A percentile compares a stretch with the other conserved stretches of the same genome.
These are phyloP conservation scores for Phytophthora sp. DNA, from an alignment of 352 stramenopile genomes.

Conservation along the genomic window DNA sequence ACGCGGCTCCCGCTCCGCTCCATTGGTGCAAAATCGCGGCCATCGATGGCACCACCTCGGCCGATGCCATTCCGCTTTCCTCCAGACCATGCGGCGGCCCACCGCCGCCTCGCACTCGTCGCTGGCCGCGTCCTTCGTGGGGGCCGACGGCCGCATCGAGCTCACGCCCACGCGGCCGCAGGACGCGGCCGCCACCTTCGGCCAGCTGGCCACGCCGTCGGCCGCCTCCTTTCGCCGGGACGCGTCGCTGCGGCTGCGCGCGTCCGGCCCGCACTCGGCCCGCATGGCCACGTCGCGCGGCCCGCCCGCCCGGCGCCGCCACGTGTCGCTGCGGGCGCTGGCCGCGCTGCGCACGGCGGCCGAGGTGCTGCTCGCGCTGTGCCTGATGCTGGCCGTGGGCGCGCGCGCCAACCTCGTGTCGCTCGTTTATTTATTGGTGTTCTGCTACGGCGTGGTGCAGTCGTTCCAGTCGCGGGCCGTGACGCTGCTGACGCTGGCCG, in stretches of 20 bases:
- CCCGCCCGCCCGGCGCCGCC: conserved; percentile 10
- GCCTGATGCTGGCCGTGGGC: conserved; percentile 56
- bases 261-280: conserved; percentile 16
- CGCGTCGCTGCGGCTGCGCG: conserved; percentile 14
- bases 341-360: conserved; percentile 23
- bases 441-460: conserved; percentile 64
- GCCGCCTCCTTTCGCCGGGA: conserved; percentile 13
- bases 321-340: conserved; percentile 29
- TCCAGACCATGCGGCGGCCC: conserved; percentile 23
- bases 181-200: conserved; percentile 32
- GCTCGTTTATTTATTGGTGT: conserved; percentile 70
- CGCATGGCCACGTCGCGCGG: not conserved
- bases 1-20: conserved; percentile 9
- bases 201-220: conserved; percentile 44
- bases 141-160: conserved; percentile 44
- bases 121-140: conserved; percentile 20
- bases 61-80: conserved; percentile 4
- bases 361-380: conserved; percentile 54
- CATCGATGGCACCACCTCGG: not conserved
- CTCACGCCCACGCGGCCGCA: conserved; percentile 36
- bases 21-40: conserved; percentile 4
- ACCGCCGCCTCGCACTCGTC: conserved; percentile 1
- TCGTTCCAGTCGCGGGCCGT: conserved; percentile 66
- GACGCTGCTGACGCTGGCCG: conserved; percentile 48
- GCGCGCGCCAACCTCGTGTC: conserved; percentile 65